Evolutionary conservation across 164 flowering plant genomes (phyloP).

Genomic region (Euptelea pleiosperma): DNA sequence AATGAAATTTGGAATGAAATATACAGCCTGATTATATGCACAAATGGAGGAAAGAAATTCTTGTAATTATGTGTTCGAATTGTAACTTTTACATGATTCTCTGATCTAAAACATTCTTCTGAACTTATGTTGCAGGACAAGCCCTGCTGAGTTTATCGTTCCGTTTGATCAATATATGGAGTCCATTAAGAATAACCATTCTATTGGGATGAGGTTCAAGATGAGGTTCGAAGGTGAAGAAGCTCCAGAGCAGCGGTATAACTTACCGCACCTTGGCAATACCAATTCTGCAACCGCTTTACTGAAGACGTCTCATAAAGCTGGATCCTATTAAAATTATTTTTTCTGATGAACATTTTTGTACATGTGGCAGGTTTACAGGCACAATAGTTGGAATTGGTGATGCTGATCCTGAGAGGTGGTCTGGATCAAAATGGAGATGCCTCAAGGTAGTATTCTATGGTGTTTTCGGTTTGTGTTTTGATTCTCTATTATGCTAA

Average conservation of each 20-base stretch:
- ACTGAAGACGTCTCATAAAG: too few species aligned
- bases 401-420: slow-evolving; percentile 61
- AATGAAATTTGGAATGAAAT: too few species aligned
- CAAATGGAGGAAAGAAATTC: too few species aligned
- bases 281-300: background rate
- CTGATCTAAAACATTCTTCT: background rate
- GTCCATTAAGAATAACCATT: slow-evolving; percentile 53
- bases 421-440: slow-evolving; percentile 89
- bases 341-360: too few species aligned
- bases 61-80: too few species aligned
- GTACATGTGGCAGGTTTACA: slow-evolving; percentile 43
- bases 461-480: background rate
- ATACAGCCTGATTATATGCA: too few species aligned
- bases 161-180: slow-evolving; percentile 74
- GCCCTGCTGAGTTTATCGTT: slow-evolving; percentile 83
- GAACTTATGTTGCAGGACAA: slow-evolving; percentile 48
- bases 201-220: slow-evolving; percentile 79
- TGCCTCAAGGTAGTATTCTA: slow-evolving; percentile 60
- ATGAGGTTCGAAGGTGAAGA: slow-evolving; percentile 92
- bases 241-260: slow-evolving; percentile 87
- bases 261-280: background rate
- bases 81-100: too few species aligned
- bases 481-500: background rate
- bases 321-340: too few species aligned
- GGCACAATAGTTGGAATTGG: slow-evolving; percentile 77